These are phyloP conservation scores for Arthrobotrys pseudoclavata DNA, from an alignment of 2,329 filamentous ascomycete genomes.

Conservation along the genomic window DNA sequence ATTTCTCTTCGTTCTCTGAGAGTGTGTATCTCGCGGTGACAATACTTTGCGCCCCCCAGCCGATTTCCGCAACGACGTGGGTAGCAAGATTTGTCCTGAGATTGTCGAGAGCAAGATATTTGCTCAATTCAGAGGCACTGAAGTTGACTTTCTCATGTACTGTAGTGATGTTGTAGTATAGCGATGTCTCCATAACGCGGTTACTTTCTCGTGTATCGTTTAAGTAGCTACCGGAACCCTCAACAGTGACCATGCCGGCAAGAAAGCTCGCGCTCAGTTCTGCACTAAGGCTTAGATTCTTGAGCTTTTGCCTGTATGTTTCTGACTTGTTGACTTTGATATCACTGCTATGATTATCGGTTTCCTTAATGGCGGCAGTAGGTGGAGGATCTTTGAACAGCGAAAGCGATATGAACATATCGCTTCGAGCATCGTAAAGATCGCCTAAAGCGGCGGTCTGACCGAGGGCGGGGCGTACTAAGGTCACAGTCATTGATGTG, in stretches of 20 bases:
- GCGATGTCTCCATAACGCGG: constrained; percentile 13
- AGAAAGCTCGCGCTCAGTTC: constrained; percentile 55
- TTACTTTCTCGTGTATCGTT: constrained; percentile 18
- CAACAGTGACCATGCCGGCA: constrained; percentile 34
- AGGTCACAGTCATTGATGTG: not conserved
- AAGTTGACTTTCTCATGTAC: constrained; percentile 45
- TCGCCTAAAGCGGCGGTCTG: constrained; percentile 32
- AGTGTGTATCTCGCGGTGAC: too few relatives aligned
- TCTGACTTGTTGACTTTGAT: constrained; percentile 30
- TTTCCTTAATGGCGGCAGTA: constrained; percentile 5
- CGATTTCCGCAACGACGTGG: too few relatives aligned
- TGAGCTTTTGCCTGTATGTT: constrained; percentile 50
- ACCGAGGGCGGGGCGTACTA: constrained; percentile 44
- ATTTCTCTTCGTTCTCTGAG: too few relatives aligned
- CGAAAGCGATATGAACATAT: constrained; percentile 33
- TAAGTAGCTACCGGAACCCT: constrained; percentile 46
- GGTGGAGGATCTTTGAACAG: constrained; percentile 24
- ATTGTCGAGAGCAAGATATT: constrained; percentile 38
- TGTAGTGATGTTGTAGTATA: constrained; percentile 45
- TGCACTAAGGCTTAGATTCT: constrained; percentile 18
- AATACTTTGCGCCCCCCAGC: too few relatives aligned
- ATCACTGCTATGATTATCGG: constrained; percentile 18
- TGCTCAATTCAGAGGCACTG: constrained; percentile 15
- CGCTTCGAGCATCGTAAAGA: constrained; percentile 53
- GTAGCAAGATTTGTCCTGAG: not conserved